phyloP scores from a whole-genome alignment of 1,284 basidiomycete genomes.

The Irpex sp. region DNA sequence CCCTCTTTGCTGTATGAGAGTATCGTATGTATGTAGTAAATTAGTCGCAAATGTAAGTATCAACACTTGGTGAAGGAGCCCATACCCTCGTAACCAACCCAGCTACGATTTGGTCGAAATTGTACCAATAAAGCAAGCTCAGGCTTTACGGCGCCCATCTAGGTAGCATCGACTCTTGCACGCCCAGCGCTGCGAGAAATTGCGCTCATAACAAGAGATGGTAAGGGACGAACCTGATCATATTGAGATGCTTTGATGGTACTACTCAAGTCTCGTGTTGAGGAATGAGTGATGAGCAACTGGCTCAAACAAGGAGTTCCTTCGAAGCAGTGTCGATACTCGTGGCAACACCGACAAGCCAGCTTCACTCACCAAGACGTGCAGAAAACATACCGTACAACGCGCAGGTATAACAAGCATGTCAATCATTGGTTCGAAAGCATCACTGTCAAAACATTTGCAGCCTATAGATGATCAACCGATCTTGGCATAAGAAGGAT shows the following conservation, averaged over 20 bases:
- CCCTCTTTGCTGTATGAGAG: too few species aligned
- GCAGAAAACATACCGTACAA: not conserved
- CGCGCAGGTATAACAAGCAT: not conserved
- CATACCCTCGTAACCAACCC: too few species aligned
- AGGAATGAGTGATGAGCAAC: not conserved
- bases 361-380: not conserved
- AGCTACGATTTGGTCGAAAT: too few species aligned
- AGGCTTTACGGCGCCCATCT: too few species aligned
- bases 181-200: too few species aligned
- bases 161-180: too few species aligned
- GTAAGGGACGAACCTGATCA: not conserved
- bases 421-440: not conserved
- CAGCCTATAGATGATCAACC: slow-evolving; percentile 4
- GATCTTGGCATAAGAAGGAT: not conserved
- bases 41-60: too few species aligned
- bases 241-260: not conserved
- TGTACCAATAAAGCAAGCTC: too few species aligned
- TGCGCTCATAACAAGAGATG: too few species aligned
- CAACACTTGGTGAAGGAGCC: too few species aligned
- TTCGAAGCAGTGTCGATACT: not conserved
- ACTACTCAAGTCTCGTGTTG: not conserved
- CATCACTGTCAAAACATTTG: not conserved
- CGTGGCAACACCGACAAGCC: not conserved
- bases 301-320: not conserved
- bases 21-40: too few species aligned